Base-by-base conservation (phyloP, 805 yeast species). In the Cyberlindnera subsufficiens region DNA sequence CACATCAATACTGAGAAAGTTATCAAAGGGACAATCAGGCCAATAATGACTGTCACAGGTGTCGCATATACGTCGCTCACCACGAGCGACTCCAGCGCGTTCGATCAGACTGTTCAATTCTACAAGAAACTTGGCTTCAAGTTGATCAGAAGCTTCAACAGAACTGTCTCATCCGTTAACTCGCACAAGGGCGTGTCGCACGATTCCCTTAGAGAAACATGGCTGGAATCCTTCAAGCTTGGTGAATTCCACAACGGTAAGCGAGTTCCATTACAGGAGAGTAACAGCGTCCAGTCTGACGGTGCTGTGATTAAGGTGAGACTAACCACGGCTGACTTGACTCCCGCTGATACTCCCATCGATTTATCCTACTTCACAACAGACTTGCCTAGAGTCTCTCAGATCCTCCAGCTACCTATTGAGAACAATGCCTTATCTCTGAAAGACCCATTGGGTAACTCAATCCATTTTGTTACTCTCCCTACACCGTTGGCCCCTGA, bases 191-290 rank as follows among this genome's bases (percentile, higher is more conserved):
- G 90, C 5, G 67, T 84, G 37, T 74, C 87, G 8, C 69, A 67
- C 43, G 87, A 82, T 49, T 82, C 90, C 1, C 55, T 81, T 39
- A 74, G 70, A 49, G 95, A 85, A 61, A 62, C 77, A 25, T 85
- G 95, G 95, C 59, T 85, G 37, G 86, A 82, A 59, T 66, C 80
- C 18, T 82, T 78, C 59, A 87, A 86, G 17, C 65, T 59, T 73
- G 77, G 65, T 68, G 87, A 42, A 59, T 77, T 54, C 64, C 16
- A 34, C 8, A 69, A 51, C 69, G 90, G 89, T 43, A 80, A 49
- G 77, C 77, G 71, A 60, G 75, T 52, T 66, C 82, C 69, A 22
- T 63, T 66, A 33, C 78, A 75, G 63, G 72, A 68, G 46, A 45
- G 58, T 6, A 59, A 65, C 45, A 61, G 64, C 43, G 42, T 58